Percentiles rank a stretch among this genome's conserved stretches.
Evolutionary conservation across 2,329 filamentous ascomycete species (phyloP).

Genomic region (Pseudogymnoascus sp.): DNA sequence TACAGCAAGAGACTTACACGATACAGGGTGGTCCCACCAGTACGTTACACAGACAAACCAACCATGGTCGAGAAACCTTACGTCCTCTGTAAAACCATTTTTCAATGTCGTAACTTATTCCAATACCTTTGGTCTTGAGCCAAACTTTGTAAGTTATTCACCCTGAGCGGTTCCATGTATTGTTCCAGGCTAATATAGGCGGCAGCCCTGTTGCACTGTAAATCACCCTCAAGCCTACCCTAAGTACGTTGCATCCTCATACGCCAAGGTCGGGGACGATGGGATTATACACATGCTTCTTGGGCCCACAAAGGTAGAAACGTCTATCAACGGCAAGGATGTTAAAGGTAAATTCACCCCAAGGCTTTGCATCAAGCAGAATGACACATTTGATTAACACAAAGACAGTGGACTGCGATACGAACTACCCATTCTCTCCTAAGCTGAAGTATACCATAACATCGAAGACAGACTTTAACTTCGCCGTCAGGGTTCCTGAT

Average conservation of each 20-base stretch:
- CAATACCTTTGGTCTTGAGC: constrained; percentile 43
- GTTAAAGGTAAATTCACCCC: background rate
- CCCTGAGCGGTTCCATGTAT: background rate
- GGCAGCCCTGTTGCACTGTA: constrained; percentile 47
- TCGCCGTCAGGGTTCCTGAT: constrained; percentile 21
- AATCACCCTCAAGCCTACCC: constrained; percentile 52
- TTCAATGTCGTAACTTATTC: constrained; percentile 35
- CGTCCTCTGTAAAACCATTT: constrained; percentile 32
- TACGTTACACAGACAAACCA: constrained; percentile 49
- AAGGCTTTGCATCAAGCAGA: background rate
- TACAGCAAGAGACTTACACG: background rate
- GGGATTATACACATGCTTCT: constrained; percentile 42
- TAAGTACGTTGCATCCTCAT: constrained; percentile 43
- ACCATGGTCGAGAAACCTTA: constrained; percentile 37
- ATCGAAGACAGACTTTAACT: constrained; percentile 21
- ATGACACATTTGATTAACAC: constrained; percentile 4
- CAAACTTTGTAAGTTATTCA: constrained; percentile 32
- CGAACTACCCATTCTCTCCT: constrained; percentile 36
- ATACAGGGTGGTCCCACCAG: constrained; percentile 44
- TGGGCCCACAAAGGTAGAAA: constrained; percentile 34
- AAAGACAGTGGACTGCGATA: constrained; percentile 37
- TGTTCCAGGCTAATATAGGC: background rate
- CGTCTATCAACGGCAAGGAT: constrained; percentile 24
- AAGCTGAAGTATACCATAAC: constrained; percentile 23
- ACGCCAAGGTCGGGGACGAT: constrained; percentile 32